Percentiles rank a stretch among this genome's conserved stretches.
Evolutionary conservation across 495 filamentous ascomycete genomes (phyloP).

Genomic region (Choiromyces venosus): DNA sequence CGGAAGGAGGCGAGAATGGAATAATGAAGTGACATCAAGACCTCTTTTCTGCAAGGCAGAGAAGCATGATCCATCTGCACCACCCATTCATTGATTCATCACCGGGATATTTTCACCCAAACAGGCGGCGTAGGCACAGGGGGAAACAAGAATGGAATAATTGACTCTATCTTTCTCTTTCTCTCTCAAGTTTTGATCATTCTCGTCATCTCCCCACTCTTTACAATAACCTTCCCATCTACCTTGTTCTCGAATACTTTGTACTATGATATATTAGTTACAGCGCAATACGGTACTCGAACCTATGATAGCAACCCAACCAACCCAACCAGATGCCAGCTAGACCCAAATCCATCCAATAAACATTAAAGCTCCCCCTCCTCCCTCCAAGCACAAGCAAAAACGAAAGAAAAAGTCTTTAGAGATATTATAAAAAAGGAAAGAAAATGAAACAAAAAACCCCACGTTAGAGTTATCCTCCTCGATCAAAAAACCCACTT

Average conservation of each 20-base stretch:
- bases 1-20: neutral
- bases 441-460: neutral
- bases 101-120: neutral
- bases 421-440: no score
- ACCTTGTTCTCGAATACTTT: neutral
- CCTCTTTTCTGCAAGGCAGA: neutral
- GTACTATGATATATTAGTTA: neutral
- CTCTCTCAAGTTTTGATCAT: neutral
- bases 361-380: neutral
- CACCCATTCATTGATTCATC: neutral
- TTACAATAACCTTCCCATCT: neutral
- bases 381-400: neutral
- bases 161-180: neutral
- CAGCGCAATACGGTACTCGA: neutral
- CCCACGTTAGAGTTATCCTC: neutral
- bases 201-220: neutral
- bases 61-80: neutral
- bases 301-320: neutral
- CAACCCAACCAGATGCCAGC: neutral
- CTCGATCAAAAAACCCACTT: constrained; percentile 13
- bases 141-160: neutral
- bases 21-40: neutral
- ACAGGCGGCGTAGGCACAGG: neutral
- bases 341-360: neutral
- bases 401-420: neutral